Evolutionary conservation across 352 stramenopile genomes (phyloP), one percentile per base, ranked within the genome.

Genomic region (Phytophthora citricola): DNA sequence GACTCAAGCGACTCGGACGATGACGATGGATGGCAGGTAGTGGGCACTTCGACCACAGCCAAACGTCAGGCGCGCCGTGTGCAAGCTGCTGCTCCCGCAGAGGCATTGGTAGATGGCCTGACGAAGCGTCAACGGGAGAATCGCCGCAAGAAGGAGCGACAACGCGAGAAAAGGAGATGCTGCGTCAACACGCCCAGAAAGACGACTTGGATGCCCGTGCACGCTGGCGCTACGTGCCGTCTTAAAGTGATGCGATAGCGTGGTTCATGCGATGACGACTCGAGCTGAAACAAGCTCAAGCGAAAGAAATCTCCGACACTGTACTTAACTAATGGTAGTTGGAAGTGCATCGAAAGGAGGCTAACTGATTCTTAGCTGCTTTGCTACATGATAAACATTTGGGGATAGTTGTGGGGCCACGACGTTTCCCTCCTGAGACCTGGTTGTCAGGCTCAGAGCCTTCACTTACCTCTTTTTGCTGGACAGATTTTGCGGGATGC

Each of bases 111-210:
- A 8, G 84, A 83, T 24, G 85, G 82, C 4, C 68, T 93, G 15
- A 95, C 84, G 11, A 94, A 94, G 69, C 78, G 83, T 32, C 86
- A 94, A 71, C 85, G 87, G 2, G 84, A 95, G 64, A 91, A 71
- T 52, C 84, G 83, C 29, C 87, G 87, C 48, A 90, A 91, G 65
- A 90, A 89, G 45, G 85, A 95, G 58, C 82, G 84, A 17, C 78
- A 92, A 58, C 82, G 81, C 12, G 83, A 93, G 71, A 76, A 90
- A 92, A 91, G 64, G 87, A 93, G 29, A 29, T 89, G 48, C 68
- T 85, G 50, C 83, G 87, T 26, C 79, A 73, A 26, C 76, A 92
- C 60, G 85, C 85, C 1, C 87, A 93, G 51, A 78, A 87, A 27
- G 68, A 87, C 43, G 87, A 88, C 5, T 58, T 93, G 41, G 73